Percentiles rank a stretch among this genome's conserved stretches.
phyloP scores from a whole-genome alignment of 768 basidiomycete genomes.

The Russula lepida region DNA sequence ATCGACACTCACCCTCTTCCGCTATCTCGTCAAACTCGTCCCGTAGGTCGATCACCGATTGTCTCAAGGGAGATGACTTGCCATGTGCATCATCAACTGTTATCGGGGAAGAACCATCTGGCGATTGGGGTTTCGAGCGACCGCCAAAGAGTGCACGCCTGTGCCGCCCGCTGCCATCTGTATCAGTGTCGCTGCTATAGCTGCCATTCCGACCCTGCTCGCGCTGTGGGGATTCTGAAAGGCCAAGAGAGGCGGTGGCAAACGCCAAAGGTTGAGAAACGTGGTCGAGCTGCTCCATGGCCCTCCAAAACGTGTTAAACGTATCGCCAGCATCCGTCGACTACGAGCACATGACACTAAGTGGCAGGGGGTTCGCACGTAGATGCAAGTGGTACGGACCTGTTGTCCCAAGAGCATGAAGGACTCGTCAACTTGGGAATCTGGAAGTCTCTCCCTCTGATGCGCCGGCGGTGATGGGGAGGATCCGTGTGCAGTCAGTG shows the following conservation, averaged over 20 bases:
- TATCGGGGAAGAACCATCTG: constrained; percentile 24
- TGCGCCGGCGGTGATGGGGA: constrained; percentile 39
- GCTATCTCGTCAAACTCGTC: constrained; percentile 55
- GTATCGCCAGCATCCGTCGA: constrained; percentile 64
- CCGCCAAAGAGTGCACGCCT: constrained; percentile 38
- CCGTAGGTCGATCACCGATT: constrained; percentile 21
- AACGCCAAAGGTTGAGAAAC: constrained; percentile 80
- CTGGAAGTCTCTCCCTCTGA: constrained; percentile 39
- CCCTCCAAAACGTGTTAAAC: constrained; percentile 85
- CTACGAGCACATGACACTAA: constrained; percentile 10
- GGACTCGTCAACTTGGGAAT: constrained; percentile 65
- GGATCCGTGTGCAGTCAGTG: constrained; percentile 25
- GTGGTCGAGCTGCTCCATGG: constrained; percentile 80
- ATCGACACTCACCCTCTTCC: constrained; percentile 47
- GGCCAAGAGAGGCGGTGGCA: constrained; percentile 65
- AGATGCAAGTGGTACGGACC: constrained; percentile 34
- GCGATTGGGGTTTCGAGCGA: constrained; percentile 26
- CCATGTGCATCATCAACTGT: constrained; percentile 20
- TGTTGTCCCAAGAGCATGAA: constrained; percentile 83
- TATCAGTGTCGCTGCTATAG: constrained; percentile 58
- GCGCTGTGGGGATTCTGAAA: constrained; percentile 29
- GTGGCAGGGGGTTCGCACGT: neutral
- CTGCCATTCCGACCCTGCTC: constrained; percentile 40
- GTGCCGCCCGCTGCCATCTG: constrained; percentile 48
- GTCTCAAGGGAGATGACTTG: constrained; percentile 13